These are phyloP conservation scores for Ceratocystis alfenasii DNA, from an alignment of 2,329 filamentous ascomycete genomes.

Conservation along the genomic window DNA sequence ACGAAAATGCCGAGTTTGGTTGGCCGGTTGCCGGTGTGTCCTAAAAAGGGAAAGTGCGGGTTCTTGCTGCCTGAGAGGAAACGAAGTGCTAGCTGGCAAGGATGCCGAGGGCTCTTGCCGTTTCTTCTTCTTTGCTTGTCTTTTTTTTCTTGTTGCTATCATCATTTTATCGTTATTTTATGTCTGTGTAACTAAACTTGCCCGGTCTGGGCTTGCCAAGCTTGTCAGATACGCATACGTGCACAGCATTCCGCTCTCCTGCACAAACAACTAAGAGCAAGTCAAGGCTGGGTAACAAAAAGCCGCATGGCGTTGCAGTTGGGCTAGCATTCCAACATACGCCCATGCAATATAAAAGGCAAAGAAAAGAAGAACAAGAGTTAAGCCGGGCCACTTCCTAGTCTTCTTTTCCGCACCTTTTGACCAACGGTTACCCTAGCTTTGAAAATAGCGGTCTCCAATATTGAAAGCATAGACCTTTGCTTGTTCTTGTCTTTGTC, in stretches of 20 bases:
- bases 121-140: background rate
- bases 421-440: too few species aligned
- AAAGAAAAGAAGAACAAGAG: too few species aligned
- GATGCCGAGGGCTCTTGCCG: constrained; percentile 4
- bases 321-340: too few species aligned
- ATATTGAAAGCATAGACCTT: too few species aligned
- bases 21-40: background rate
- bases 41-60: background rate
- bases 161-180: background rate
- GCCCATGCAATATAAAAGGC: too few species aligned
- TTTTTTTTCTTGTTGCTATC: background rate
- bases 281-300: too few species aligned
- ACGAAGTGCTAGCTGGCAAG: background rate
- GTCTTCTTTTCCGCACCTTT: too few species aligned
- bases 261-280: too few species aligned
- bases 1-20: background rate
- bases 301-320: too few species aligned
- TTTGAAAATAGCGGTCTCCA: too few species aligned
- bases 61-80: background rate
- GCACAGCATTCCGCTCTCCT: background rate
- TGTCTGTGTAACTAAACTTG: background rate
- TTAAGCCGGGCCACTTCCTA: too few species aligned
- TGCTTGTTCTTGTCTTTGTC: too few species aligned
- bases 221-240: background rate
- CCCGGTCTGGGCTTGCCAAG: background rate